A percentile compares a stretch with the other conserved stretches of the same genome.
phyloP scores from a whole-genome alignment of 148 eudicot species.

The Chenopodium berlandieri region DNA sequence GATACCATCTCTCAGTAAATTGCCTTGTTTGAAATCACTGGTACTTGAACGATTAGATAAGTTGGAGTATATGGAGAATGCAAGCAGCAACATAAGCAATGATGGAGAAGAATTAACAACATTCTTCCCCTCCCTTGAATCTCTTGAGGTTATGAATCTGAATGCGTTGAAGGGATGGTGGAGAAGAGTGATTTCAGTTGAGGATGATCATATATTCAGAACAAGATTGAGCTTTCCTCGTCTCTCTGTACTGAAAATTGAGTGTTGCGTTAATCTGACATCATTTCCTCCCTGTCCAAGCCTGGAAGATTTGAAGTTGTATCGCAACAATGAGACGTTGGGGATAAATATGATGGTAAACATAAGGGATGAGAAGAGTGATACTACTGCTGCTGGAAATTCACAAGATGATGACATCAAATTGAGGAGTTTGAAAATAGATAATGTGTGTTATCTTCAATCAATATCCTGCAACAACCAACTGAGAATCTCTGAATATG shows the following conservation, averaged over 20 bases:
- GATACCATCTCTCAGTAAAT: constrained; percentile 14
- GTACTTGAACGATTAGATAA: background rate
- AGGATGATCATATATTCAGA: background rate
- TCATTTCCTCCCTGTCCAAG: constrained; percentile 10
- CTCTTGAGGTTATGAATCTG: background rate
- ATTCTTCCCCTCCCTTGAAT: constrained; percentile 27
- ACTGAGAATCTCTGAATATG: too few species aligned
- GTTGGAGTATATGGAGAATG: constrained; percentile 21
- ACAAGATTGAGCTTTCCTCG: constrained; percentile 1
- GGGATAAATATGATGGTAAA: too few species aligned
- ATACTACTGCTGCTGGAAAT: too few species aligned
- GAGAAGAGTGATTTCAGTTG: background rate
- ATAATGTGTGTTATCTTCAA: background rate
- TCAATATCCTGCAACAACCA: too few species aligned
- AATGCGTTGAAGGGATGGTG: constrained; percentile 26
- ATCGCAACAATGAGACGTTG: too few species aligned
- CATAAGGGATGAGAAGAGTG: too few species aligned
- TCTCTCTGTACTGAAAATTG: background rate
- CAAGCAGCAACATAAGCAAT: background rate
- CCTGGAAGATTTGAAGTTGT: too few species aligned
- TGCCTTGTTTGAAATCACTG: constrained; percentile 13
- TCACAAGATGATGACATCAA: background rate
- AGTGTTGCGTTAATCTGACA: background rate
- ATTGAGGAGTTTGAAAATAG: background rate
- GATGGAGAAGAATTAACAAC: background rate